Base-by-base conservation (phyloP, 768 basidiomycete species). In the Hypsizygus marmoreus region DNA sequence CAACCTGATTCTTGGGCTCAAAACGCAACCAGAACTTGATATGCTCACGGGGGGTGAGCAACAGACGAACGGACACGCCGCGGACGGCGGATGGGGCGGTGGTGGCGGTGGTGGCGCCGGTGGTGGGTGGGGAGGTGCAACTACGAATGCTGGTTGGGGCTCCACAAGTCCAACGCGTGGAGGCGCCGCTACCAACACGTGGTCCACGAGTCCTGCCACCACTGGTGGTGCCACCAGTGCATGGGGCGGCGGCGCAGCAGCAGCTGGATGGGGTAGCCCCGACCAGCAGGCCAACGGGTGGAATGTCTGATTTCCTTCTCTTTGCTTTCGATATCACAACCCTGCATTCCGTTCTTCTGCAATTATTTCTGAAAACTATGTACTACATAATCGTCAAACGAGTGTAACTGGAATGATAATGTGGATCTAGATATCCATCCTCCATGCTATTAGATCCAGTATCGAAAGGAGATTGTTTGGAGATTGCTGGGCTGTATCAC, bases 1-100 rank as follows among this genome's bases (percentile, higher is more conserved):
- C 2, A 88, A 85, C 53, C 73, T 92, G 43, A 84, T 89, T 40
- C 75, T 89, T 34, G 86, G 83, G 8, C 73, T 91, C 10, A 89
- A 91, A 63, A 71, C 73, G 10, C 75, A 74, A 46, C 74, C 79
- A 11, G 82, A 88, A 31, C 61, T 78, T 28, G 84, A 84, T 47
- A 66, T 73, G 46, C 63, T 81, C 12, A 59, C 72, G 1, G 70
- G 66, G 46, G 71, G 69, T 40, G 71, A 74, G 20, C 67, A 62
- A 43, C 58, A 57, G 25, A 20, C 58, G 14, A 68, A 69, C 40
- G 68, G 66, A 2, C 65, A 68, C 28, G 47, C 41, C 20, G 34
- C 39, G 40, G 43, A 59, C 33, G 46, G 39, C 20, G 41, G 45
- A 29, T 60, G 61, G 55, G 28, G 32, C 38, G 47, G 44, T 34